Conservation (phyloP, 768 basidiomycete species). For the Hemileccinum impolitum region DNA sequence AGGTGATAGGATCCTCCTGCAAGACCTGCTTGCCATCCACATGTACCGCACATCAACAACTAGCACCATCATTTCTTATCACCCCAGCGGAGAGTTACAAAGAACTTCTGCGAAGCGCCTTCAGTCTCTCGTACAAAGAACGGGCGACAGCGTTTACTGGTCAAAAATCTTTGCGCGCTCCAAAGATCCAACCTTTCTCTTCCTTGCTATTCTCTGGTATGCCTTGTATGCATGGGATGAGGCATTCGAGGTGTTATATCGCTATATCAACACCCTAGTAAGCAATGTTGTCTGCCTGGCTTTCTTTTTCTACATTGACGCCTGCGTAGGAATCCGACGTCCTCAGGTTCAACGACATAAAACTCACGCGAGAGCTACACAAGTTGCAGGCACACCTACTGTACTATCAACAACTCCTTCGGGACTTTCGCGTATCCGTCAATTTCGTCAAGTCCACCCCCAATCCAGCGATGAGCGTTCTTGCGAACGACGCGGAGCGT, state of each 20-base stretch:
- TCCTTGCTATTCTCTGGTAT: slow-evolving; percentile 56
- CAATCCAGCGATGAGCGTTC: slow-evolving; percentile 45
- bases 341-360: slow-evolving; percentile 38
- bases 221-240: slow-evolving; percentile 63
- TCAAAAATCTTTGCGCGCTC: slow-evolving; percentile 24
- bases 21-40: slow-evolving; percentile 54
- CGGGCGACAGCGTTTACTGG: slow-evolving; percentile 35
- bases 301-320: neutral
- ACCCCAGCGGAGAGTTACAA: slow-evolving; percentile 22
- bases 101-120: slow-evolving; percentile 30
- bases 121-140: slow-evolving; percentile 27
- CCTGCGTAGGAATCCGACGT: slow-evolving; percentile 43
- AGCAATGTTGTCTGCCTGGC: slow-evolving; percentile 3
- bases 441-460: slow-evolving; percentile 44
- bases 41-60: slow-evolving; percentile 38
- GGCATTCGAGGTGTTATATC: slow-evolving; percentile 48
- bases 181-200: slow-evolving; percentile 53
- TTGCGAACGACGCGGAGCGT: slow-evolving; percentile 9
- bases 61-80: slow-evolving; percentile 29
- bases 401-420: slow-evolving; percentile 52
- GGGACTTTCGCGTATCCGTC: slow-evolving; percentile 50
- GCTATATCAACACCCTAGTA: slow-evolving; percentile 49
- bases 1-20: slow-evolving; percentile 23
- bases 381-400: slow-evolving; percentile 56
- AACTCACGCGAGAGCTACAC: slow-evolving; percentile 53